Conservation (phyloP, 768 basidiomycete species). For the Amanita pallidorosea region DNA sequence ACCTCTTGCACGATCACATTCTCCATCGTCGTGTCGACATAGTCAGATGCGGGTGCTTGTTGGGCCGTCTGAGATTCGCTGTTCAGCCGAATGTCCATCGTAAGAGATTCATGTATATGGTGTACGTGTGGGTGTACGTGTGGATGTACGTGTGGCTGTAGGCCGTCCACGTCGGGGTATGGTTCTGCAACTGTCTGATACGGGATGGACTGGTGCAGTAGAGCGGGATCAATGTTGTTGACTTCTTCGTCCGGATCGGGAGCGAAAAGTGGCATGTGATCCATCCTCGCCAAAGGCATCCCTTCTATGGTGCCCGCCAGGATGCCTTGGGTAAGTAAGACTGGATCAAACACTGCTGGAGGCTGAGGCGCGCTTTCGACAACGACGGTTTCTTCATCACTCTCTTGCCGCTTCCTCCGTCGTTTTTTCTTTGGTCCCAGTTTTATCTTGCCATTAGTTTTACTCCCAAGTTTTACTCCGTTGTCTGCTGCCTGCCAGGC, state of each 20-base stretch:
- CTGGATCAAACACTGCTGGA: conserved; percentile 32
- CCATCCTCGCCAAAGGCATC: conserved; percentile 14
- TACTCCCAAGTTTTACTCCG: conserved; percentile 15
- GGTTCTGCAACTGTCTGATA: not conserved
- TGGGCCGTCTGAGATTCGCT: not conserved
- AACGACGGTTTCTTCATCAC: conserved; percentile 24
- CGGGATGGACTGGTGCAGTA: conserved; percentile 22
- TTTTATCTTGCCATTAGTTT: conserved; percentile 21
- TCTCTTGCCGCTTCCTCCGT: conserved; percentile 26
- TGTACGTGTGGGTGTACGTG: not conserved
- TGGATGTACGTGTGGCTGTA: not conserved
- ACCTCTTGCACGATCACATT: conserved; percentile 63
- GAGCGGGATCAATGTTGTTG: conserved; percentile 47
- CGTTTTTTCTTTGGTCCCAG: conserved; percentile 27
- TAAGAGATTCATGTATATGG: not conserved
- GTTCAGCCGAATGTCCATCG: not conserved
- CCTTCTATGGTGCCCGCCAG: conserved; percentile 30
- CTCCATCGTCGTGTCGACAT: conserved; percentile 51
- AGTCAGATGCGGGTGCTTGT: not conserved
- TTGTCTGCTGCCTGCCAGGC: conserved; percentile 14
- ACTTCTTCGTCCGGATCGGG: conserved; percentile 35
- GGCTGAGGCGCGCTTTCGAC: conserved; percentile 12
- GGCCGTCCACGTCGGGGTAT: not conserved
- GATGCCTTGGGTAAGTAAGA: conserved; percentile 57
- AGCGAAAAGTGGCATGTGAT: conserved; percentile 30